phyloP scores from a whole-genome alignment of 1,284 basidiomycete species.

The Microbotryum silenes-acaulis region DNA sequence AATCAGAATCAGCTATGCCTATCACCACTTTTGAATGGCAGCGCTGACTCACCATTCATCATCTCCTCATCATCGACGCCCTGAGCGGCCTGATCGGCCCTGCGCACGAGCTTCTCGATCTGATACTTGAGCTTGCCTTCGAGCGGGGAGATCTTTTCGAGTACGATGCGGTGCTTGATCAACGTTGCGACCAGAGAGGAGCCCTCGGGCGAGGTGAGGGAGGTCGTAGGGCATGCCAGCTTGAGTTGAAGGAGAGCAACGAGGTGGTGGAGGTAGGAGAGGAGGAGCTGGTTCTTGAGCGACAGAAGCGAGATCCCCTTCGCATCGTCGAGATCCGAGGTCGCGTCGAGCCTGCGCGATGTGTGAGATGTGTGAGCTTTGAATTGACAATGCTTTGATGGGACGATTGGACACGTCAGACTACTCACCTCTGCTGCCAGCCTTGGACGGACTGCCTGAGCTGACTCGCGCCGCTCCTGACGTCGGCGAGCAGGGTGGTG shows the following conservation, averaged over 20 bases:
- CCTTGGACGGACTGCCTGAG: not conserved
- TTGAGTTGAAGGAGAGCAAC: constrained; percentile 65
- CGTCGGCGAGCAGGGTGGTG: too few relatives aligned
- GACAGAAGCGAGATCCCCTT: constrained; percentile 85
- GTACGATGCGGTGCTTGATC: constrained; percentile 61
- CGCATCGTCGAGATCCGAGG: constrained; percentile 39
- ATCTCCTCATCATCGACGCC: constrained; percentile 49
- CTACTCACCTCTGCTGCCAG: not conserved
- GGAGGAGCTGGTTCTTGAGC: constrained; percentile 74
- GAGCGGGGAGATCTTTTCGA: constrained; percentile 71
- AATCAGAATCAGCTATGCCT: not conserved
- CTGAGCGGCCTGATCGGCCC: constrained; percentile 54
- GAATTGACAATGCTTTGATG: too few relatives aligned
- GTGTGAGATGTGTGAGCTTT: not conserved
- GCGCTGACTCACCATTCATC: constrained; percentile 53
- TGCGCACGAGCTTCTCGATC: constrained; percentile 75
- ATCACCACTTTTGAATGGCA: too few relatives aligned
- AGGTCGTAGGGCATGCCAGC: constrained; percentile 50
- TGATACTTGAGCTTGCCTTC: constrained; percentile 88
- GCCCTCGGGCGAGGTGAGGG: constrained; percentile 52
- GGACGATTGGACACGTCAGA: too few relatives aligned
- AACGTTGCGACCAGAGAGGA: constrained; percentile 49
- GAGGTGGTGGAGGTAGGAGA: constrained; percentile 82
- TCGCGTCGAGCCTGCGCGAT: constrained; percentile 11
- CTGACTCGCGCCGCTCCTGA: too few relatives aligned